phyloP scores from a whole-genome alignment of 2,329 filamentous ascomycete genomes.

The Colletotrichum liriopes region DNA sequence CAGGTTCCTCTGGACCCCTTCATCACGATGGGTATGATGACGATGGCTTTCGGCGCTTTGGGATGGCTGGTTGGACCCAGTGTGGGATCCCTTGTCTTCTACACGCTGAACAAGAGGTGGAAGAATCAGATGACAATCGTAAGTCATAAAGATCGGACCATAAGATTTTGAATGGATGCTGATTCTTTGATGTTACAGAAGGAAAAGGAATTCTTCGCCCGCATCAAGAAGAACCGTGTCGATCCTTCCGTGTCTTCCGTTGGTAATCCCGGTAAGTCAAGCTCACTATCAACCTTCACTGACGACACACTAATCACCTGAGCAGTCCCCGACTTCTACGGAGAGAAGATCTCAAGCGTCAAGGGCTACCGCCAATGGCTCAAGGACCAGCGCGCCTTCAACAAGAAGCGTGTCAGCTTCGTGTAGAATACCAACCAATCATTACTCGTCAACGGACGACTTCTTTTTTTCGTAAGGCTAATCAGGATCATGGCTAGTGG shows the following conservation, averaged over 20 bases:
- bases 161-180: not conserved
- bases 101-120: conserved; percentile 79
- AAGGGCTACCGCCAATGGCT: conserved; percentile 94
- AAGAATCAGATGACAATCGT: conserved; percentile 81
- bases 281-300: not conserved
- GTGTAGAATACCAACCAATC: conserved; percentile 58
- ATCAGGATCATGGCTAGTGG: conserved; percentile 38
- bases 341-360: conserved; percentile 97
- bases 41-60: conserved; percentile 80
- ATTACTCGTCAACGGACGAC: conserved; percentile 10
- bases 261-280: conserved; percentile 79
- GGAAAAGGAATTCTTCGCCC: conserved; percentile 93
- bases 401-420: conserved; percentile 85
- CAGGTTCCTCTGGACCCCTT: conserved; percentile 91
- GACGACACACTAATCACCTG: not conserved
- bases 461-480: conserved; percentile 31
- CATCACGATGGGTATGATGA: conserved; percentile 86
- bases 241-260: conserved; percentile 92
- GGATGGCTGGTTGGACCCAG: conserved; percentile 93
- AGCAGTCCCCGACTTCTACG: conserved; percentile 93
- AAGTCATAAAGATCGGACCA: conserved; percentile 51
- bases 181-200: conserved; percentile 68
- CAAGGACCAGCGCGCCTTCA: conserved; percentile 97
- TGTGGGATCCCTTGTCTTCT: conserved; percentile 85
- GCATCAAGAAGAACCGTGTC: conserved; percentile 92